A percentile compares a stretch with the other conserved stretches of the same genome.
Evolutionary conservation across 305 asterid species (phyloP).

Genomic region (Fraxinus baroniana): DNA sequence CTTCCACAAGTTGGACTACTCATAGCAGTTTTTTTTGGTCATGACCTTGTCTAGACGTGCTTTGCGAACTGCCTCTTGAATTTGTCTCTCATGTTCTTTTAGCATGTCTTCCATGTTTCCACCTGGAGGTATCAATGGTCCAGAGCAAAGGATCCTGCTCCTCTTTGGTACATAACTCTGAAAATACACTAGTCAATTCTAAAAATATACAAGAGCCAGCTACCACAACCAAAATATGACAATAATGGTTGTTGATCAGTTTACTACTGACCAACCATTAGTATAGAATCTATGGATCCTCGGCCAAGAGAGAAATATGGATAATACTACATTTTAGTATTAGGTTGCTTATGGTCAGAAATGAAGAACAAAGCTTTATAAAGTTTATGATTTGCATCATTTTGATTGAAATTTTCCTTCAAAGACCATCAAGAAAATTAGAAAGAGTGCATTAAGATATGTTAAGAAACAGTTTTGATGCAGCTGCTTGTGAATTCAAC

Average conservation of each 20-base stretch:
- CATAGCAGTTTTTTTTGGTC: constrained; percentile 34
- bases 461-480: neutral
- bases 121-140: constrained; percentile 88
- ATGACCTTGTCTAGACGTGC: constrained; percentile 56
- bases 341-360: neutral
- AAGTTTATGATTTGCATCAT: neutral
- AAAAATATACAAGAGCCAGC: neutral
- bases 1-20: constrained; percentile 12
- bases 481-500: neutral
- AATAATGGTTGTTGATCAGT: neutral
- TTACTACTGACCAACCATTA: neutral
- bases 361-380: neutral
- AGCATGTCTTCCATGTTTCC: constrained; percentile 97
- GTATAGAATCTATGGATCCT: neutral
- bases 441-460: neutral
- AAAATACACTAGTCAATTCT: constrained; percentile 17
- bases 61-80: constrained; percentile 88
- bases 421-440: neutral
- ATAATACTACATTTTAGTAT: neutral
- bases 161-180: constrained; percentile 63
- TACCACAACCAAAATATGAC: neutral
- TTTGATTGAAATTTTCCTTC: neutral
- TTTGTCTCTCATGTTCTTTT: constrained; percentile 84
- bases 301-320: neutral
- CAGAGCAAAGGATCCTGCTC: constrained; percentile 73